Evolutionary conservation across 1,139 yeast genomes (phyloP), one percentile per base, ranked within the genome.

Genomic region (Candida tropicalis): DNA sequence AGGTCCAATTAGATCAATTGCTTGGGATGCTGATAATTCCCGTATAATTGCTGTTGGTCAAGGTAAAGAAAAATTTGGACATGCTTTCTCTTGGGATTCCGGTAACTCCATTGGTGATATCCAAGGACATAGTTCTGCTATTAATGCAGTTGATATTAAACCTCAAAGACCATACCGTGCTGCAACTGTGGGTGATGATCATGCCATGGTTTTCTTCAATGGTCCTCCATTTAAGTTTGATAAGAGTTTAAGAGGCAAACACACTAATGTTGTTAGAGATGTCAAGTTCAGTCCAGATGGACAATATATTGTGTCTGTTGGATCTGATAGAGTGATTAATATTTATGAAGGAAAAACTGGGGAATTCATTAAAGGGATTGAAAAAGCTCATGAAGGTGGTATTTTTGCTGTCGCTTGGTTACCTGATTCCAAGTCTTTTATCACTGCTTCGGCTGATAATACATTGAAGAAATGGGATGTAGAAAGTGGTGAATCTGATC

Each of bases 71-170:
- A 78, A 86, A 51, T 90, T 81, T 58, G 99, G 98, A 3, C 97
- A 87, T 55, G 91, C 96, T 49, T 89, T 93, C 59, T 81, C 96
- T 5, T 87, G 87, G 78, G 99, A 93, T 60, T 78, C 96, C 1
- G 99, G 99, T 45, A 93, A 93, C 64, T 81, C 97, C 9, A 84
- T 93, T 37, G 99, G 99, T 42, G 98, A 93, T 61, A 85, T 95
- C 54, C 84, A 90, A 44, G 99, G 99, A 24, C 99, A 93, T 61
- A 79, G 95, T n/a, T 82, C 87, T 32, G 79, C 81, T 33, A 81
- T 91, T 59, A 89, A 87, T 58, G 88, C 95, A 0, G 96, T 89
- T 10, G 82, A 87, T 43, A 84, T 93, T 52, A 85, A 86, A 57
- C 88, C 91, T n/a, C 82, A 79, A 46, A 78, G 99, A 61, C 99